These are phyloP conservation scores for Ehretia macrophylla DNA, from an alignment of 257 asterid genomes.

Conservation along the genomic window DNA sequence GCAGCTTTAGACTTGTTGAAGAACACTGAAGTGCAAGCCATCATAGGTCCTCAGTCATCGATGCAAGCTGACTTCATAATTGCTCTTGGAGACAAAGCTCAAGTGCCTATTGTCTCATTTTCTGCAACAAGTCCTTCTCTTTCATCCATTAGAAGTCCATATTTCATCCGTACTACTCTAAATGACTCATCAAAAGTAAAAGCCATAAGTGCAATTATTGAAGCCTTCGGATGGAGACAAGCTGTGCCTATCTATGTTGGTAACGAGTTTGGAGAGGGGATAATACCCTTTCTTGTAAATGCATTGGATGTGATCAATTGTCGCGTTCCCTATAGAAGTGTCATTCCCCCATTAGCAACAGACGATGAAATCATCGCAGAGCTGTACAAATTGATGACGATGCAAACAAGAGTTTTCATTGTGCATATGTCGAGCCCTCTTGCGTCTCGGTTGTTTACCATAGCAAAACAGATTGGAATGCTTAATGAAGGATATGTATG, in stretches of 20 bases:
- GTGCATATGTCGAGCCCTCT: conserved; percentile 34
- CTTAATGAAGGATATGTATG: conserved; percentile 42
- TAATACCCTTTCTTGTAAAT: conserved; percentile 39
- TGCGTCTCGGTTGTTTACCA: conserved; percentile 30
- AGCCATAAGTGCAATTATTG: conserved; percentile 34
- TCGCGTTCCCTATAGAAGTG: conserved; percentile 41
- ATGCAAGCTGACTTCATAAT: conserved; percentile 44
- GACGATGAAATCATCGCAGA: conserved; percentile 32
- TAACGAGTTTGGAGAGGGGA: conserved; percentile 48
- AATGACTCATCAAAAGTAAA: conserved; percentile 45
- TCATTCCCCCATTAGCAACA: conserved; percentile 31
- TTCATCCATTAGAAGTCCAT: conserved; percentile 27
- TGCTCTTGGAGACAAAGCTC: conserved; percentile 45
- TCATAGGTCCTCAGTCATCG: conserved; percentile 56
- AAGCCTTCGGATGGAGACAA: conserved; percentile 48
- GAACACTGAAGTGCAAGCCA: conserved; percentile 54
- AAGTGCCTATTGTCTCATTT: conserved; percentile 52
- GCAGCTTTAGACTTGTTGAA: conserved; percentile 57
- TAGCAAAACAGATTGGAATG: conserved; percentile 38
- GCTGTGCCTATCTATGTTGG: conserved; percentile 44
- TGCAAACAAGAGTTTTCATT: conserved; percentile 50
- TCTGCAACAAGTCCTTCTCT: conserved; percentile 59
- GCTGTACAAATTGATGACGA: conserved; percentile 42
- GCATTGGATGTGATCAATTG: conserved; percentile 31
- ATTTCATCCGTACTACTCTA: conserved; percentile 41